Percentiles rank a stretch among this genome's conserved stretches.
Conservation (phyloP, 345 rosid species). For the Salix arbutifolia region DNA sequence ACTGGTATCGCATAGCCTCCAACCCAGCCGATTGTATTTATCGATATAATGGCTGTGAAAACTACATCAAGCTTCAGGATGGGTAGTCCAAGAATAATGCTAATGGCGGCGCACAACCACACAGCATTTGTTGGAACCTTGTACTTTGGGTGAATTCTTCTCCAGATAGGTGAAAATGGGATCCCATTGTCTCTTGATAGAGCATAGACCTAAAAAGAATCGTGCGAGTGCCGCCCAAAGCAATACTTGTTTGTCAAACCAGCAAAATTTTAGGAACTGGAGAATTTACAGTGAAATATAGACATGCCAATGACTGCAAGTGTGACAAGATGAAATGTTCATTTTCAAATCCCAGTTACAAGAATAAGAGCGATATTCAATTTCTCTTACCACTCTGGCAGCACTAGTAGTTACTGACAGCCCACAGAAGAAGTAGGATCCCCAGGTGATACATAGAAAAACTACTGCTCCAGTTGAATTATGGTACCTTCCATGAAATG, state of each 20-base stretch:
- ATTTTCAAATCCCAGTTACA: neutral
- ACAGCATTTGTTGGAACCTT: constrained; percentile 59
- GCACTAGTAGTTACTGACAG: constrained; percentile 64
- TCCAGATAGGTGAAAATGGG: constrained; percentile 53
- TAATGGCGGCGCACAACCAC: constrained; percentile 58
- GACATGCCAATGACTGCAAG: too few species aligned
- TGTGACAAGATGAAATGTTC: too few species aligned
- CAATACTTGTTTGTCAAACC: too few species aligned
- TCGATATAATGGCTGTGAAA: constrained; percentile 56
- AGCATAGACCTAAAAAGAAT: constrained; percentile 42
- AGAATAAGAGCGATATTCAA: neutral
- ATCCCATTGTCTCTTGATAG: constrained; percentile 55
- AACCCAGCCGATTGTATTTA: constrained; percentile 64
- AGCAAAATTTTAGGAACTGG: too few species aligned
- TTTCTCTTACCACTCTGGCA: constrained; percentile 47
- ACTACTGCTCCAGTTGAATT: constrained; percentile 50
- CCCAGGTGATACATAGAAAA: constrained; percentile 53
- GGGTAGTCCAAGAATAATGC: constrained; percentile 55
- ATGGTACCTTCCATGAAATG: constrained; percentile 61
- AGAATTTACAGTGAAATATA: too few species aligned
- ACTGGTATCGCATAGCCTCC: constrained; percentile 58
- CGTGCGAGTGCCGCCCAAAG: too few species aligned
- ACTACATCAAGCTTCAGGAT: constrained; percentile 49
- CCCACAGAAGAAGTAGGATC: constrained; percentile 66
- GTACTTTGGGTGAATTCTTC: constrained; percentile 49